Percentiles rank a stretch among this genome's conserved stretches.
phyloP scores from a whole-genome alignment of 2,329 filamentous ascomycete genomes.

The Fusarium robinianum region DNA sequence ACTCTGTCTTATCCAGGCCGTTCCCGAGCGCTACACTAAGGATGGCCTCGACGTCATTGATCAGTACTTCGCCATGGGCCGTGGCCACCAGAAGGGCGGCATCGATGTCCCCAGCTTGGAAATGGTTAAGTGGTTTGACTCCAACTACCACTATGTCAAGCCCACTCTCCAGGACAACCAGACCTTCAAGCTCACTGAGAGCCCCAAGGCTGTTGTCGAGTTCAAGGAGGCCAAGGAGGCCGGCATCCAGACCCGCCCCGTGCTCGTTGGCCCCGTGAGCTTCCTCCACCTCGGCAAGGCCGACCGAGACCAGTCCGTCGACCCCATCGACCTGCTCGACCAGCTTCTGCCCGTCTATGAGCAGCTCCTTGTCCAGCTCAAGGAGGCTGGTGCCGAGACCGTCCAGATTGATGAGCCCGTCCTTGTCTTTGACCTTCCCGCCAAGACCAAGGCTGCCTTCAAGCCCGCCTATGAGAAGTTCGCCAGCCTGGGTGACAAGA shows the following conservation, averaged over 20 bases:
- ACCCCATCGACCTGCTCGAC: constrained; percentile 91
- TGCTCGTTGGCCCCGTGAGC: constrained; percentile 92
- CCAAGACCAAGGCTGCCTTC: constrained; percentile 94
- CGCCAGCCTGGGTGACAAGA: constrained; percentile 72
- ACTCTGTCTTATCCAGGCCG: constrained; percentile 63
- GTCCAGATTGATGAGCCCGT: constrained; percentile 99
- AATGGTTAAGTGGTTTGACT: constrained; percentile 99
- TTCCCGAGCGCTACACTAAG: constrained; percentile 91
- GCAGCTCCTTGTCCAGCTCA: constrained; percentile 89
- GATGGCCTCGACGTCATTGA: constrained; percentile 86
- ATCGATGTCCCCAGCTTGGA: constrained; percentile 93
- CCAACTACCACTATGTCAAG: constrained; percentile 99
- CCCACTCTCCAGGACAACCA: constrained; percentile 97
- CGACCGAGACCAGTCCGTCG: constrained; percentile 89
- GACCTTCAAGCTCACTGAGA: constrained; percentile 84
- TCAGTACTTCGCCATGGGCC: constrained; percentile 99
- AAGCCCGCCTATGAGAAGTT: constrained; percentile 97
- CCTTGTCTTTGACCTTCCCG: constrained; percentile 89
- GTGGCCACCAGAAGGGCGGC: constrained; percentile 94
- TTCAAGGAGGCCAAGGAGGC: constrained; percentile 98
- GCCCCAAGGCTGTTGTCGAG: constrained; percentile 92
- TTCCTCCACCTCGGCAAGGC: constrained; percentile 98
- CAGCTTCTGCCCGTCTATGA: constrained; percentile 95
- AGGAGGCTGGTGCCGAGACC: constrained; percentile 92
- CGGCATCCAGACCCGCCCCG: constrained; percentile 88